phyloP scores from a whole-genome alignment of 495 filamentous ascomycete genomes.

The Cercophora scortea region DNA sequence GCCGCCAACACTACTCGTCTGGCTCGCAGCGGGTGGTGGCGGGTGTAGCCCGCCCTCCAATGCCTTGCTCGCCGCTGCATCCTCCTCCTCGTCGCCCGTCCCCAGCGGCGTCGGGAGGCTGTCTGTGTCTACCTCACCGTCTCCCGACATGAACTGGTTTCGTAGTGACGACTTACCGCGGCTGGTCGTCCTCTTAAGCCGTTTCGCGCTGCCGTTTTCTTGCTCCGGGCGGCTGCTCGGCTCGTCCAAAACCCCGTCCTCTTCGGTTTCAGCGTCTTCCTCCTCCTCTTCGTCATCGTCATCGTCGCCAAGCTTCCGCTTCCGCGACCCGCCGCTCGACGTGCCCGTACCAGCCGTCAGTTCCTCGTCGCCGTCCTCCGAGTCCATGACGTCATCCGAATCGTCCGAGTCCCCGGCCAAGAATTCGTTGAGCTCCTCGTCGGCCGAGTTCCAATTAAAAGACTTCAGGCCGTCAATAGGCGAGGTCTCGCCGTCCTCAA shows the following conservation, averaged over 20 bases:
- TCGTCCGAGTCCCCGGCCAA: slow-evolving; percentile 55
- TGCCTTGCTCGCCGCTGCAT: neutral
- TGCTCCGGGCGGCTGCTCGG: neutral
- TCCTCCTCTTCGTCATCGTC: slow-evolving; percentile 22
- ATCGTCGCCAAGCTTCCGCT: too few species aligned
- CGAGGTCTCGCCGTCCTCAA: slow-evolving; percentile 38
- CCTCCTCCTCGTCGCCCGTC: slow-evolving; percentile 45
- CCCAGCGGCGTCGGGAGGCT: slow-evolving; percentile 44
- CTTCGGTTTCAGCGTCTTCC: slow-evolving; percentile 21
- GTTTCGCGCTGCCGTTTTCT: slow-evolving; percentile 8
- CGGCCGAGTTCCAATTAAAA: slow-evolving; percentile 55
- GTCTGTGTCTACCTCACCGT: slow-evolving; percentile 2
- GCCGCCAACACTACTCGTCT: slow-evolving; percentile 3
- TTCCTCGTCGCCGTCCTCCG: slow-evolving; percentile 23
- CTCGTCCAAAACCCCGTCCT: slow-evolving; percentile 8
- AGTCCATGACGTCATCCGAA: slow-evolving; percentile 30
- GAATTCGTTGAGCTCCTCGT: slow-evolving; percentile 74
- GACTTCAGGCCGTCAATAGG: slow-evolving; percentile 45
- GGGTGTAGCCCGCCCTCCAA: neutral
- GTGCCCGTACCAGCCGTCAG: slow-evolving; percentile 1
- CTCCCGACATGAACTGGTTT: slow-evolving; percentile 16
- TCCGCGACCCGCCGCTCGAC: too few species aligned
- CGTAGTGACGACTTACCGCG: slow-evolving; percentile 13
- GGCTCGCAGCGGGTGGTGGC: neutral
- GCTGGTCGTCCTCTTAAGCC: slow-evolving; percentile 13